Conservation (phyloP, 2,329 filamentous ascomycete species). For the Purpureocillium takamizusanense region DNA sequence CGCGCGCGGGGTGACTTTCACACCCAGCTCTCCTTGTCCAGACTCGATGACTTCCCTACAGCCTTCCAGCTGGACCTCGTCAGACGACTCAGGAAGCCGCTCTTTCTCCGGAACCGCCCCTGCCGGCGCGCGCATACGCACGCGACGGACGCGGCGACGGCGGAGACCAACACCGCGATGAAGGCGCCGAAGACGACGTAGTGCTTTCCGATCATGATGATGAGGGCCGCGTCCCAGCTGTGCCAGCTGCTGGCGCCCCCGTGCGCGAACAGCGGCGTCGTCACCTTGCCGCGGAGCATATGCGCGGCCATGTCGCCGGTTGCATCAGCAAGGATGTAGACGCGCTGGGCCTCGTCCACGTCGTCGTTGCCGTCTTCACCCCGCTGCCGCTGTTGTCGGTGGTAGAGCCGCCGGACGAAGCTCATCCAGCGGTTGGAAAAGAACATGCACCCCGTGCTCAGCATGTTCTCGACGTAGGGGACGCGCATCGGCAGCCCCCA, state of each 20-base stretch:
- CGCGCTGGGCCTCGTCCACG: neutral
- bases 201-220: neutral
- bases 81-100: neutral
- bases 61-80: neutral
- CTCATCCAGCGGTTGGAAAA: constrained; percentile 16
- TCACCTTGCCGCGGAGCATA: constrained; percentile 14
- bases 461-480: constrained; percentile 16
- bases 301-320: constrained; percentile 2
- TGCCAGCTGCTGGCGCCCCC: constrained; percentile 16
- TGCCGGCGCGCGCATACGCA: neutral
- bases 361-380: constrained; percentile 3
- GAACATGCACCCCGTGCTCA: constrained; percentile 17
- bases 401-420: constrained; percentile 6
- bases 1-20: too few relatives aligned
- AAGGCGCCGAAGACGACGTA: neutral
- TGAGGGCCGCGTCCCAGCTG: constrained; percentile 3
- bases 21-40: too few relatives aligned
- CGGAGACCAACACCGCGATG: neutral
- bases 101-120: neutral
- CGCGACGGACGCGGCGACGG: too few relatives aligned
- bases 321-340: neutral
- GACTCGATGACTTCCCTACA: too few relatives aligned
- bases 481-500: constrained; percentile 15
- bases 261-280: constrained; percentile 14
- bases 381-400: too few relatives aligned